These are phyloP conservation scores for Blastomyces gilchristii DNA, from an alignment of 2,329 filamentous ascomycete species.

Conservation along the genomic window DNA sequence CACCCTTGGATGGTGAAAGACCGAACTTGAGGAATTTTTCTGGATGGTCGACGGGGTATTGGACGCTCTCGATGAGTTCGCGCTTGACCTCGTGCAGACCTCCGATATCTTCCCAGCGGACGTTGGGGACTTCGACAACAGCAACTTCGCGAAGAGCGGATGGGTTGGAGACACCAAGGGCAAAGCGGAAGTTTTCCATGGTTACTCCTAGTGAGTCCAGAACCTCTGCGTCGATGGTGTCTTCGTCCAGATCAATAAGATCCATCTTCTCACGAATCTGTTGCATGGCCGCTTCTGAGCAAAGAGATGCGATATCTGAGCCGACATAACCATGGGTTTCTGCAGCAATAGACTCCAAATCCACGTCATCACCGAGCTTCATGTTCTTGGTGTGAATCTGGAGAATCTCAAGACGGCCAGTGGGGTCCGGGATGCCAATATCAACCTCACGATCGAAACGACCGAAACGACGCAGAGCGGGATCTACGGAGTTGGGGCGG, in stretches of 20 bases:
- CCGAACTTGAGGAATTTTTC: constrained; percentile 99
- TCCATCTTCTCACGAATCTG: constrained; percentile 99
- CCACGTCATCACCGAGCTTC: constrained; percentile 95
- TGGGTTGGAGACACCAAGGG: constrained; percentile 94
- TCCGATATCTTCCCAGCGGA: constrained; percentile 99
- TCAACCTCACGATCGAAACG: constrained; percentile 99
- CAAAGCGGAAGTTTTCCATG: constrained; percentile 99
- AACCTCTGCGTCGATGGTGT: constrained; percentile 97
- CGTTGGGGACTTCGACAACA: constrained; percentile 97
- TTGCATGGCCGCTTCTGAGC: constrained; percentile 98
- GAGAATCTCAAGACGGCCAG: constrained; percentile 95
- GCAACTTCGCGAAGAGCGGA: constrained; percentile 97
- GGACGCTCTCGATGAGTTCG: constrained; percentile 96
- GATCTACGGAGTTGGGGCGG: constrained; percentile 96
- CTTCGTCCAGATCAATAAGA: constrained; percentile 95
- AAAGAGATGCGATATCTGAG: constrained; percentile 95
- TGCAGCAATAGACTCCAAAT: constrained; percentile 89
- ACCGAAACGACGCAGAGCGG: constrained; percentile 91
- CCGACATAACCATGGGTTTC: constrained; percentile 99
- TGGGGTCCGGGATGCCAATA: constrained; percentile 95
- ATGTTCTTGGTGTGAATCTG: constrained; percentile 99
- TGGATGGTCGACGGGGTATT: constrained; percentile 98
- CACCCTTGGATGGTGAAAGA: constrained; percentile 93
- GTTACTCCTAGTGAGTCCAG: constrained; percentile 96
- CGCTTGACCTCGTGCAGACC: constrained; percentile 97